Base-by-base conservation (phyloP, 2,329 filamentous ascomycete species). In the Pseudogymnoascus sp. region DNA sequence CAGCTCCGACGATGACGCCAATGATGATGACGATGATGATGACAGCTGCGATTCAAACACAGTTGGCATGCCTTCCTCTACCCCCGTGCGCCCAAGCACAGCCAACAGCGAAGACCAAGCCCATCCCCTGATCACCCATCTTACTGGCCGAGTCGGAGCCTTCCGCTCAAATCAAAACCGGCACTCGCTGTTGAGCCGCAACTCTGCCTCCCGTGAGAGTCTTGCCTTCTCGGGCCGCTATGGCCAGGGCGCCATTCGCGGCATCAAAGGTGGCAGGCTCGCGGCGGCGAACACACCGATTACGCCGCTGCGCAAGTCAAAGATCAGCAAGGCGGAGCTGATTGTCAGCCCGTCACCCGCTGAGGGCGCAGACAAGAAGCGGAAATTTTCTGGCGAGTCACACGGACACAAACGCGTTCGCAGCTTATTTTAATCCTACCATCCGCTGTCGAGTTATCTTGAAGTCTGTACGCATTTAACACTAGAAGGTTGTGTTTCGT, bases 131-230 rank as follows among this genome's bases (percentile, higher is more conserved):
- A 76, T 89, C n/a, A 81, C 82, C 62, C 87, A 88, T 68, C 84
- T 92, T 40, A 83, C 85, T 68, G 83, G 87, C 64, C 84, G 88
- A 13, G 89, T 95, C 36, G 89, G 89, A 38, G 88, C 90, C 1
- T 96, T 95, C 80, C 89, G 89, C 63, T 84, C 79, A 67, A 86
- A 83, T 74, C 85, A 83, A 72, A 85, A 77, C 71, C 72, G 77
- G 67, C 75, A 82, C 71, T 74, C 80, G 70, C 70, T 78, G 65
- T 69, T 77, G 71, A 73, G 79, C 70, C 75, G 78, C 69, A 86
- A 82, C 72, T 82, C 84, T 69, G 83, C 82, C 21, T 86, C 83
- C 38, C 77, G 83, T 64, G 82, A 88, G 69, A 86, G 86, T 40
- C 78, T 89, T 26, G 80, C 83, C 60, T 84, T 87, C 73, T 82